Conservation (phyloP, 345 rosid genomes). For the Kernera saxatilis region DNA sequence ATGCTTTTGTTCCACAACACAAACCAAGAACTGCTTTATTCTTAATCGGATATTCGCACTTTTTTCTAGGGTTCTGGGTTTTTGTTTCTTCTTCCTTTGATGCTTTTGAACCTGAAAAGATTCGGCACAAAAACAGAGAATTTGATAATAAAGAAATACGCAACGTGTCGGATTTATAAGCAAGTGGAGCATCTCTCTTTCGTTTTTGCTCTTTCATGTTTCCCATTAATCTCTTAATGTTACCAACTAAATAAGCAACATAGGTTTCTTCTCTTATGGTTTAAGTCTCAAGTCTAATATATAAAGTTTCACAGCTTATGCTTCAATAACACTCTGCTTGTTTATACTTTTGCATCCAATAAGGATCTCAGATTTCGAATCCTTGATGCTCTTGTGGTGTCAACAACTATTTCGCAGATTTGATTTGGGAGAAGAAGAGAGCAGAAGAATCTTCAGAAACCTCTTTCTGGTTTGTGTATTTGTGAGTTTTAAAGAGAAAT, state of each 20-base stretch:
- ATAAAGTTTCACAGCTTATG: conserved; percentile 19
- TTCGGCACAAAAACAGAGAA: conserved; percentile 19
- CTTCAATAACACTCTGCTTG: conserved; percentile 23
- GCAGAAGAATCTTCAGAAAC: background rate
- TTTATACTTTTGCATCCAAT: conserved; percentile 29
- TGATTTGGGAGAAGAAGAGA: background rate
- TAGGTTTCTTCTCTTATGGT: conserved; percentile 24
- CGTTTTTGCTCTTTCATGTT: conserved; percentile 8
- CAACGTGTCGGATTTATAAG: conserved; percentile 22
- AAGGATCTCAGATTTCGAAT: conserved; percentile 22
- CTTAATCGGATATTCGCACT: conserved; percentile 24
- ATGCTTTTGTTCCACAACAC: conserved; percentile 16
- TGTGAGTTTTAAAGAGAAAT: conserved; percentile 25
- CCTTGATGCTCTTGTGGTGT: background rate
- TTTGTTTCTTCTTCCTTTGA: conserved; percentile 33
- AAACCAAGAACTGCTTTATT: conserved; percentile 30
- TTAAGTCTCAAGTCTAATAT: background rate
- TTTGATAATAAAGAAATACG: conserved; percentile 13
- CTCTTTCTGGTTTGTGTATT: background rate
- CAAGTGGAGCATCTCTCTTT: conserved; percentile 21
- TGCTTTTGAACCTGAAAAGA: conserved; percentile 34
- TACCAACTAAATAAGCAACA: conserved; percentile 17
- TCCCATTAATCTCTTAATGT: conserved; percentile 5
- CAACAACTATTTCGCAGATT: conserved; percentile 1
- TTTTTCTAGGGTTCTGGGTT: conserved; percentile 32